These are phyloP conservation scores for Phoenix dactylifera DNA, from an alignment of 176 grass and related monocot species.

Conservation along the genomic window DNA sequence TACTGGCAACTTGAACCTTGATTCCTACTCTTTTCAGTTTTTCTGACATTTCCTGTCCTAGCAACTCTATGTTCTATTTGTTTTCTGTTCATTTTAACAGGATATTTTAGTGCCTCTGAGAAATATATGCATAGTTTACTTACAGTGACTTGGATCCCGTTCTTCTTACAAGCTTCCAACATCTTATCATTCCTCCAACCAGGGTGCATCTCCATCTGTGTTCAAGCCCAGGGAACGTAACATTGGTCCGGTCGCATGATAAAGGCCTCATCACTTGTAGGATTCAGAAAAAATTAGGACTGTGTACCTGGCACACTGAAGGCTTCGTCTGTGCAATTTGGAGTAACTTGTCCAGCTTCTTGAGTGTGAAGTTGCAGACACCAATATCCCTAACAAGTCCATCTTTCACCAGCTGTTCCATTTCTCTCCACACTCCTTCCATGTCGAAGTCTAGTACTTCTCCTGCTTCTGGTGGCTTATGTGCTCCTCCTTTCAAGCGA, in stretches of 20 bases:
- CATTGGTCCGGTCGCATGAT: background rate
- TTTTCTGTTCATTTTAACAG: background rate
- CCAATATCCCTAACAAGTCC: conserved; percentile 58
- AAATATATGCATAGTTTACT: conserved; percentile 9
- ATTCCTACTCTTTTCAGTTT: too few species aligned
- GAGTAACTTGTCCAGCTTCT: conserved; percentile 52
- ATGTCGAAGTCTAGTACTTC: conserved; percentile 80
- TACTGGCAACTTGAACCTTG: too few species aligned
- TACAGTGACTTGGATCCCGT: conserved; percentile 62
- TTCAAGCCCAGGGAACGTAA: too few species aligned
- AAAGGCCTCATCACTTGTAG: too few species aligned
- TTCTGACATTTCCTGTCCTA: too few species aligned
- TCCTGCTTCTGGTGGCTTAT: conserved; percentile 45
- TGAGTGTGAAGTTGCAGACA: conserved; percentile 51
- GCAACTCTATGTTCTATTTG: too few species aligned
- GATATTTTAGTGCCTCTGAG: background rate
- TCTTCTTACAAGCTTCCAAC: conserved; percentile 62
- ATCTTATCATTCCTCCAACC: conserved; percentile 81
- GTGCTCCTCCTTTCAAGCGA: conserved; percentile 53
- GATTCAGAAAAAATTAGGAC: too few species aligned
- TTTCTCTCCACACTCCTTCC: conserved; percentile 78
- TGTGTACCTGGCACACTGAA: conserved; percentile 61
- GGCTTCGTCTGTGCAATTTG: conserved; percentile 32
- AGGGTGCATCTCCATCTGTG: conserved; percentile 79
- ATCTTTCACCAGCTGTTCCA: conserved; percentile 58